Conservation (phyloP, 225 moss, liverwort and hornwort genomes). For the Sphagnum tenellum region DNA sequence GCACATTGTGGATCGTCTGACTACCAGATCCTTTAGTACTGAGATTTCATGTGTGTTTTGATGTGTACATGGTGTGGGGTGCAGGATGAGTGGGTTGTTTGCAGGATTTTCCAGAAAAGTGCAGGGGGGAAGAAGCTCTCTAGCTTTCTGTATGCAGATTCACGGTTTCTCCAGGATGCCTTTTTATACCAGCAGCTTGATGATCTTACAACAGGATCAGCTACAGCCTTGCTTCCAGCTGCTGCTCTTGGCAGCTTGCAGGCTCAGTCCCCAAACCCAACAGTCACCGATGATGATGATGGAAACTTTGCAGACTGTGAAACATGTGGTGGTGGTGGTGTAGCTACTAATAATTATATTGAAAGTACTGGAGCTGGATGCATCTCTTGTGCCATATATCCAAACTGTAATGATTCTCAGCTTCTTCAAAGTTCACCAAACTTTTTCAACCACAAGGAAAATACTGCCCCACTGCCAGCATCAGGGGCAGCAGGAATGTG, state of each 20-base stretch:
- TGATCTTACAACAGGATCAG: slow-evolving; percentile 21
- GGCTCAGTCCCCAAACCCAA: slow-evolving; percentile 46
- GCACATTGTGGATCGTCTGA: too few relatives aligned
- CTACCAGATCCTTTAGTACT: too few relatives aligned
- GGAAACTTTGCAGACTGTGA: slow-evolving; percentile 50
- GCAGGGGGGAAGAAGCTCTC: slow-evolving; percentile 28
- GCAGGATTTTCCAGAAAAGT: slow-evolving; percentile 50
- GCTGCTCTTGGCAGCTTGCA: slow-evolving; percentile 4
- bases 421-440: background rate
- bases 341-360: too few relatives aligned
- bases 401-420: slow-evolving; percentile 27
- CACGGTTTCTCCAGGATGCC: slow-evolving; percentile 8
- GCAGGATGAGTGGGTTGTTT: slow-evolving; percentile 63
- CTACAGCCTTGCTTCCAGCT: slow-evolving; percentile 1
- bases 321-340: slow-evolving; percentile 29
- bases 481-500: slow-evolving; percentile 7
- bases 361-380: too few relatives aligned
- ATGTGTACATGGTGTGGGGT: background rate
- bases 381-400: slow-evolving; percentile 23
- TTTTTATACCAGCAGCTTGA: slow-evolving; percentile 18
- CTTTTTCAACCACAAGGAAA: slow-evolving; percentile 15
- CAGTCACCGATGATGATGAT: slow-evolving; percentile 30
- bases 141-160: slow-evolving; percentile 26
- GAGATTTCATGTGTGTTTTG: too few relatives aligned
- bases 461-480: slow-evolving; percentile 7